These are phyloP conservation scores for Trametes versicolor DNA, from an alignment of 1,284 basidiomycete genomes.

Conservation along the genomic window DNA sequence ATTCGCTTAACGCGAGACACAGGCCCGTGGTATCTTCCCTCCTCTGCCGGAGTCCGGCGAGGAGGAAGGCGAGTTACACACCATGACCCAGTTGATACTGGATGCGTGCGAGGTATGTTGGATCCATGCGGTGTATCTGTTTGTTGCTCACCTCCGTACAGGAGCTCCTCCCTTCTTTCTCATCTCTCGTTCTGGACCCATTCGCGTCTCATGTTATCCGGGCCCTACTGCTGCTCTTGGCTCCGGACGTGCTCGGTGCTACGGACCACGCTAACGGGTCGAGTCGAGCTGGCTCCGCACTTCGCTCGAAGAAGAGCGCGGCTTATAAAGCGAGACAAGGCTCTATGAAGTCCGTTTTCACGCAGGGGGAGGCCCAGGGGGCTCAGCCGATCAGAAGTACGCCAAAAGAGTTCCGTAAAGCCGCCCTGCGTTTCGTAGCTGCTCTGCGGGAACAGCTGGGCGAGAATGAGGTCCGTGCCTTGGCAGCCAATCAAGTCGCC, in stretches of 20 bases:
- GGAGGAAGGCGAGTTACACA: slow-evolving; percentile 71
- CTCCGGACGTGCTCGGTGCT: slow-evolving; percentile 55
- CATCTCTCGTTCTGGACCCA: slow-evolving; percentile 78
- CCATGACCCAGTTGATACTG: slow-evolving; percentile 73
- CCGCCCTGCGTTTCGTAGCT: slow-evolving; percentile 64
- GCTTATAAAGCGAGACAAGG: slow-evolving; percentile 82
- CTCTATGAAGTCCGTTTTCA: slow-evolving; percentile 77
- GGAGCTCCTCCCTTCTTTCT: slow-evolving; percentile 75
- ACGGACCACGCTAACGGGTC: slow-evolving; percentile 45
- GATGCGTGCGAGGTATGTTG: slow-evolving; percentile 71
- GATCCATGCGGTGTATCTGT: slow-evolving; percentile 15
- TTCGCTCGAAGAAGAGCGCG: slow-evolving; percentile 82
- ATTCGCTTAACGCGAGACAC: slow-evolving; percentile 7
- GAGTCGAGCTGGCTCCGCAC: slow-evolving; percentile 43
- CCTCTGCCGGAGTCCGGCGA: slow-evolving; percentile 57
- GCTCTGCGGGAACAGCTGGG: slow-evolving; percentile 62
- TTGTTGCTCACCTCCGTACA: slow-evolving; percentile 43
- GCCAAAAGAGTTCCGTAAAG: slow-evolving; percentile 61
- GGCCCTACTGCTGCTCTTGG: slow-evolving; percentile 79
- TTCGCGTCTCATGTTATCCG: slow-evolving; percentile 92
- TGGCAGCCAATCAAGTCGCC: slow-evolving; percentile 85
- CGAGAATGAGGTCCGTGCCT: slow-evolving; percentile 82
- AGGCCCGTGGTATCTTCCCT: slow-evolving; percentile 75
- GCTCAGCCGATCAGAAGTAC: slow-evolving; percentile 46
- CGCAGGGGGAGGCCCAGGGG: slow-evolving; percentile 53